Base-by-base conservation (phyloP, 1,139 yeast species). In the Hyphopichia burtonii region DNA sequence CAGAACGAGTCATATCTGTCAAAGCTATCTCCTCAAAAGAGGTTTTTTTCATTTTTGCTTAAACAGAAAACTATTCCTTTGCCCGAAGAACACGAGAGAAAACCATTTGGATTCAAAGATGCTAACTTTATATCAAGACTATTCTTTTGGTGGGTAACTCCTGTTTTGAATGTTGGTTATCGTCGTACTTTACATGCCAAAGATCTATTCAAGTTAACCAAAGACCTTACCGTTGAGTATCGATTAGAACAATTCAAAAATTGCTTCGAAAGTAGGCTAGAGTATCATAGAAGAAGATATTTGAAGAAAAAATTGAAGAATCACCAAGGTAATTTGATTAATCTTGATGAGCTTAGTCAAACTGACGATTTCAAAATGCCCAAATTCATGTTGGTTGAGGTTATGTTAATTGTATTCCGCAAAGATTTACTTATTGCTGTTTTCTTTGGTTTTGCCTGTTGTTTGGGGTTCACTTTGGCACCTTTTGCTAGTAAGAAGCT, bases 401-500 rank as follows among this genome's bases (percentile, higher is more conserved):
- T n/a, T 11, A 30, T 30, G 8, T 15, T 30, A 6, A 14, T 9
- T 9, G 41, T 43, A 2, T 41, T 42, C 20, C 10, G 18, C n/a
- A 23, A 20, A 11, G 36, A 41, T 5, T n/a, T 45, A 4, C 11
- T 39, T 3, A 15, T 20, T 4, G n/a, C 32, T 6, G 10, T n/a
- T 5, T 11, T 27, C 38, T 5, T 9, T 18, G 16, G 10, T 39
- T 15, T 23, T 39, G 20, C 37, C 63, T 32, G 11, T n/a, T 34
- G 6, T 15, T 38, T n/a, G 14, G 40, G 8, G 8, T 38, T 19
- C 28, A 31, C 11, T 34, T 40, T 6, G n/a, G 34, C 36, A 6
- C 77, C 82, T 0, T 53, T 75, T 28, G 54, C 82, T 17, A 70
- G 81, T 2, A 73, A 78, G 46, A 68, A 76, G n/a, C 62, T 83